These are phyloP conservation scores for Pelagophyceae sp. DNA, from an alignment of 352 stramenopile species.

Conservation along the genomic window DNA sequence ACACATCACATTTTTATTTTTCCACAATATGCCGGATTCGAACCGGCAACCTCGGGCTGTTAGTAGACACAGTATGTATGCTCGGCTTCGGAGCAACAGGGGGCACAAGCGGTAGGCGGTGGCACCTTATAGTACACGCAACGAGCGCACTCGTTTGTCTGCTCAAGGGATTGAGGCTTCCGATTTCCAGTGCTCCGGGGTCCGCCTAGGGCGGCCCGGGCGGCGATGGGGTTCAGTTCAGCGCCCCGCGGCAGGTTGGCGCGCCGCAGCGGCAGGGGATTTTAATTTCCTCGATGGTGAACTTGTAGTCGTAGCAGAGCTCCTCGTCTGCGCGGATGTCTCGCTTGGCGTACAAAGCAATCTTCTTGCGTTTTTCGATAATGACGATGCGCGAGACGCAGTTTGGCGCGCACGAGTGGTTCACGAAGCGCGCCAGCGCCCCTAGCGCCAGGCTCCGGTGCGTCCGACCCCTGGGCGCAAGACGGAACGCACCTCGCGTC, in stretches of 20 bases:
- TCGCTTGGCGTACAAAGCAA: conserved; percentile 62
- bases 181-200: too few relatives aligned
- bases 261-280: conserved; percentile 26
- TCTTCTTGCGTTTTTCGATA: conserved; percentile 48
- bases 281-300: conserved; percentile 6
- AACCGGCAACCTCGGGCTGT: too few relatives aligned
- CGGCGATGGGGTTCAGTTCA: too few relatives aligned
- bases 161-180: too few relatives aligned
- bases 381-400: conserved; percentile 66
- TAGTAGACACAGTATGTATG: too few relatives aligned
- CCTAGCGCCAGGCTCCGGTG: background rate
- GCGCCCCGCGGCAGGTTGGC: conserved; percentile 23
- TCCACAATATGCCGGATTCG: too few relatives aligned
- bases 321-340: conserved; percentile 61
- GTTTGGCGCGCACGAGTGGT: conserved; percentile 78
- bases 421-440: conserved; percentile 67
- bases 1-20: too few relatives aligned
- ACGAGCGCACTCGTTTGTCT: too few relatives aligned
- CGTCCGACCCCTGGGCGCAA: background rate
- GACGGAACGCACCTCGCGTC: background rate
- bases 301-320: conserved; percentile 78
- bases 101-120: too few relatives aligned
- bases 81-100: too few relatives aligned
- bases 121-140: too few relatives aligned
- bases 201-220: too few relatives aligned